Conservation (phyloP, 306 rosid genomes). For the Medicago truncatula region MtrunA17r5.0-ANR NC_053044.1:39887501-39888000, state of each 20-base stretch:
- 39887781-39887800: slow-evolving; percentile 86
- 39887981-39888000: slow-evolving; percentile 95
- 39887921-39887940: slow-evolving; percentile 84
- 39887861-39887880: slow-evolving; percentile 73
- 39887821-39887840: slow-evolving; percentile 94
- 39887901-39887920: slow-evolving; percentile 66
- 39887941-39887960: slow-evolving; percentile 82
- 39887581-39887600: slow-evolving; percentile 72
- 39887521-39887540: slow-evolving; percentile 74
- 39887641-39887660: slow-evolving; percentile 58
- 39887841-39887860: slow-evolving; percentile 77
- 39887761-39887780: slow-evolving; percentile 88
- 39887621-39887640: slow-evolving; percentile 78
- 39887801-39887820: slow-evolving; percentile 64
- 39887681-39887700: slow-evolving; percentile 64
- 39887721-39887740: slow-evolving; percentile 61
- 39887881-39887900: slow-evolving; percentile 66
- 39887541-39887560: slow-evolving; percentile 66
- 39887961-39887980: slow-evolving; percentile 91
- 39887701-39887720: slow-evolving; percentile 75
- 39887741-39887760: slow-evolving; percentile 48
- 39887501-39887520: slow-evolving; percentile 71
- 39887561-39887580: slow-evolving; percentile 85
- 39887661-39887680: slow-evolving; percentile 68
- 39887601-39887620: slow-evolving; percentile 94